These are phyloP conservation scores for Triglochin maritima DNA, from an alignment of 106 monocot species.

Conservation along the genomic window DNA sequence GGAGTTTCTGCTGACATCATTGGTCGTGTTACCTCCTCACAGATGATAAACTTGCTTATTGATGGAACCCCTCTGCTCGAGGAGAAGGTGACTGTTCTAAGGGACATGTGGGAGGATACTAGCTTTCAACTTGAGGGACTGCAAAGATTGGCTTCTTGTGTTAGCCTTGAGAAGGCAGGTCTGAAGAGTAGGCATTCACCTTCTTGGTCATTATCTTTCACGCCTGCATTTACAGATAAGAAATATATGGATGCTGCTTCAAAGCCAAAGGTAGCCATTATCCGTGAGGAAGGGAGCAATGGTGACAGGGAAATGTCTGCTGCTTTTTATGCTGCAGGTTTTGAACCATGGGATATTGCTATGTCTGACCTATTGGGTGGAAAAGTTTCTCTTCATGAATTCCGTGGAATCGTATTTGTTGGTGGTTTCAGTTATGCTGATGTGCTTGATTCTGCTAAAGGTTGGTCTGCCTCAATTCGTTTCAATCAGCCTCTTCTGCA, in stretches of 20 bases:
- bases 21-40: constrained; percentile 47
- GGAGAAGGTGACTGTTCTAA: constrained; percentile 56
- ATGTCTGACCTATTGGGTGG: constrained; percentile 79
- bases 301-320: constrained; percentile 96
- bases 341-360: constrained; percentile 89
- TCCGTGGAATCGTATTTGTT: constrained; percentile 83
- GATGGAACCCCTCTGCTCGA: constrained; percentile 45
- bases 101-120: constrained; percentile 92
- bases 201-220: constrained; percentile 66
- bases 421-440: constrained; percentile 98
- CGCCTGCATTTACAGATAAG: constrained; percentile 44
- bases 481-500: constrained; percentile 58
- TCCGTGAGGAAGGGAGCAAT: constrained; percentile 98
- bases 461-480: constrained; percentile 89
- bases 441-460: constrained; percentile 86
- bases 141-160: constrained; percentile 75
- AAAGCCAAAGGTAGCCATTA: constrained; percentile 82
- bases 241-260: constrained; percentile 23
- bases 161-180: constrained; percentile 68
- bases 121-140: constrained; percentile 80
- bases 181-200: constrained; percentile 48
- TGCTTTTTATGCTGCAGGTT: constrained; percentile 81
- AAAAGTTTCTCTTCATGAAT: constrained; percentile 39
- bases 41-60: constrained; percentile 41
- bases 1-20: constrained; percentile 45